These are phyloP conservation scores for Salicornia ramosissima DNA, from an alignment of 148 eudicot species.

Conservation along the genomic window DNA sequence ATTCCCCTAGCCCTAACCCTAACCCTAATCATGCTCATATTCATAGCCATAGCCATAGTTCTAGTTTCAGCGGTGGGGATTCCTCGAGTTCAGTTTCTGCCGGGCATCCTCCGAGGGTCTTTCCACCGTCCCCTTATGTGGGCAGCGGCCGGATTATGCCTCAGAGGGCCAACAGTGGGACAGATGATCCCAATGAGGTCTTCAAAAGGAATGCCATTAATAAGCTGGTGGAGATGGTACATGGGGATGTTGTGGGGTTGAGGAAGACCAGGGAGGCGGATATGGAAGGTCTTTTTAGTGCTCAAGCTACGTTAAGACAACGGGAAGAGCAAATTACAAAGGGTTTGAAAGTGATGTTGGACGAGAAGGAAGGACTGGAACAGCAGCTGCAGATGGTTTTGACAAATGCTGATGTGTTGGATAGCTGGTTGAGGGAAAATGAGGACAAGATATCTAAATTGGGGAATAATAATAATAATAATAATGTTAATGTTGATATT, in stretches of 20 bases:
- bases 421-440: slow-evolving; percentile 83
- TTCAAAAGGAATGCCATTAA: slow-evolving; percentile 60
- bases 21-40: slow-evolving; percentile 12
- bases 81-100: slow-evolving; percentile 18
- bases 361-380: slow-evolving; percentile 79
- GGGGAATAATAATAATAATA: slow-evolving; percentile 31
- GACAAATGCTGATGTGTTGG: slow-evolving; percentile 72
- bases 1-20: slow-evolving; percentile 31
- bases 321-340: slow-evolving; percentile 46
- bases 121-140: slow-evolving; percentile 59
- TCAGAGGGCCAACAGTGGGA: slow-evolving; percentile 18
- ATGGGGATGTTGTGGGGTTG: slow-evolving; percentile 56
- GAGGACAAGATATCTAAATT: slow-evolving; percentile 44
- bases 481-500: slow-evolving; percentile 49
- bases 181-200: slow-evolving; percentile 77
- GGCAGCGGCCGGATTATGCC: slow-evolving; percentile 35
- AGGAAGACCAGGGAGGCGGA: slow-evolving; percentile 74
- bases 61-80: not conserved
- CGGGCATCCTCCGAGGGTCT: slow-evolving; percentile 33
- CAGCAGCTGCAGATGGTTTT: slow-evolving; percentile 78
- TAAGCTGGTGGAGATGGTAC: slow-evolving; percentile 65
- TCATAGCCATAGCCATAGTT: slow-evolving; percentile 3
- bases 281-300: slow-evolving; percentile 70
- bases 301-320: slow-evolving; percentile 59
- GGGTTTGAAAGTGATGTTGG: slow-evolving; percentile 74